Evolutionary conservation across 805 yeast species (phyloP).

Genomic region (Debaryomyces castellii): DNA sequence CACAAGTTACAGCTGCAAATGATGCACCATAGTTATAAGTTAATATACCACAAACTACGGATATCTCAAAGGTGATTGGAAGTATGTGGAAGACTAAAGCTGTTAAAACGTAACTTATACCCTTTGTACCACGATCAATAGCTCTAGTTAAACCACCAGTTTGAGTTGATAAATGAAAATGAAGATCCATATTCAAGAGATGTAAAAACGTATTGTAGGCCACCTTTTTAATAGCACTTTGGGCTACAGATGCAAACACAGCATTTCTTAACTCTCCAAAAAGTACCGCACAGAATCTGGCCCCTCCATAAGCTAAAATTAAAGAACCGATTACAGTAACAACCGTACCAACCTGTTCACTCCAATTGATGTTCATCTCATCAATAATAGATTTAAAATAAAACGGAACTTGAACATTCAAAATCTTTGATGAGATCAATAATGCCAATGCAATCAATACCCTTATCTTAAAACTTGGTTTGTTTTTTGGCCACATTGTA

Average conservation of each 20-base stretch:
- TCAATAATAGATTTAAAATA: constrained; percentile 86
- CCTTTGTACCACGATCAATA: constrained; percentile 96
- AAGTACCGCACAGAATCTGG: constrained; percentile 89
- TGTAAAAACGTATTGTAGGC: constrained; percentile 87
- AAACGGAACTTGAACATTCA: constrained; percentile 95
- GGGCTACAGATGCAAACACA: constrained; percentile 92
- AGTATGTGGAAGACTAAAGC: constrained; percentile 98
- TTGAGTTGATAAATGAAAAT: constrained; percentile 87
- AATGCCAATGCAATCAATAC: constrained; percentile 75
- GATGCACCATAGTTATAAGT: constrained; percentile 88
- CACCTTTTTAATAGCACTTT: constrained; percentile 86
- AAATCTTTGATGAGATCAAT: constrained; percentile 74
- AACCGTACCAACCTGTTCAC: constrained; percentile 56
- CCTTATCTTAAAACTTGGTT: constrained; percentile 63
- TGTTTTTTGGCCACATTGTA: constrained; percentile 81
- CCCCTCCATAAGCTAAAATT: constrained; percentile 87
- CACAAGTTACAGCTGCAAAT: constrained; percentile 85
- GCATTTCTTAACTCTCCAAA: constrained; percentile 96
- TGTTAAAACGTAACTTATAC: constrained; percentile 86
- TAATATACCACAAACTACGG: constrained; percentile 88
- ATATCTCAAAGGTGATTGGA: constrained; percentile 89
- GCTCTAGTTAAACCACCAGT: constrained; percentile 97
- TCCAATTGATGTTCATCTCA: constrained; percentile 90
- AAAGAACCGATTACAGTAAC: constrained; percentile 64
- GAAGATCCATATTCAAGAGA: constrained; percentile 77